Conservation (phyloP, 108 stramenopile genomes). For the Fragilaria crotonensis region DNA sequence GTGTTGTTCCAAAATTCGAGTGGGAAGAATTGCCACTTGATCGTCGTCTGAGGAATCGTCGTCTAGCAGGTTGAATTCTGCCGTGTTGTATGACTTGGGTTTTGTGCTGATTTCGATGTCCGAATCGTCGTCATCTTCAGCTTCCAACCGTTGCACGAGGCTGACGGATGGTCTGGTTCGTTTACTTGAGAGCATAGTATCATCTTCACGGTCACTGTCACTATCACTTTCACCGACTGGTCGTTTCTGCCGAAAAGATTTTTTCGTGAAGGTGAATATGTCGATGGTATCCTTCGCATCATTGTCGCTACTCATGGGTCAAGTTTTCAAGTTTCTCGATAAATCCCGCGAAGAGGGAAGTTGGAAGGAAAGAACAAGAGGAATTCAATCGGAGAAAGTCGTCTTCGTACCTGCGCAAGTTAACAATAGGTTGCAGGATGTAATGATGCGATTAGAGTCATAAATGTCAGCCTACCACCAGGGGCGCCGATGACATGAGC, state of each 20-base stretch:
- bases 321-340: too few species aligned
- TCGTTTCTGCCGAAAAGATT: background rate
- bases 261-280: background rate
- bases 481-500: too few species aligned
- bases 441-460: too few species aligned
- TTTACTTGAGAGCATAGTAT: background rate
- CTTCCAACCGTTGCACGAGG: background rate
- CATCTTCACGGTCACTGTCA: constrained; percentile 1
- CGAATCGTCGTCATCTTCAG: constrained; percentile 6
- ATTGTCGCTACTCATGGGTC: too few species aligned
- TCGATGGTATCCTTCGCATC: too few species aligned
- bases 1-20: constrained; percentile 5
- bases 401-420: too few species aligned
- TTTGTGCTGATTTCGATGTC: background rate
- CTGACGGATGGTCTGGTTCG: too few species aligned
- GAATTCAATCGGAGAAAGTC: too few species aligned
- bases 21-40: constrained; percentile 12
- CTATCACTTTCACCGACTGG: background rate
- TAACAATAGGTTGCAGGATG: too few species aligned
- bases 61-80: background rate
- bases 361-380: too few species aligned
- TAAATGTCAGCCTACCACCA: too few species aligned
- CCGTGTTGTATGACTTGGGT: background rate
- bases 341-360: too few species aligned
- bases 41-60: background rate